Evolutionary conservation across 768 basidiomycete genomes (phyloP).

Genomic region (Pluteus cervinus): DNA sequence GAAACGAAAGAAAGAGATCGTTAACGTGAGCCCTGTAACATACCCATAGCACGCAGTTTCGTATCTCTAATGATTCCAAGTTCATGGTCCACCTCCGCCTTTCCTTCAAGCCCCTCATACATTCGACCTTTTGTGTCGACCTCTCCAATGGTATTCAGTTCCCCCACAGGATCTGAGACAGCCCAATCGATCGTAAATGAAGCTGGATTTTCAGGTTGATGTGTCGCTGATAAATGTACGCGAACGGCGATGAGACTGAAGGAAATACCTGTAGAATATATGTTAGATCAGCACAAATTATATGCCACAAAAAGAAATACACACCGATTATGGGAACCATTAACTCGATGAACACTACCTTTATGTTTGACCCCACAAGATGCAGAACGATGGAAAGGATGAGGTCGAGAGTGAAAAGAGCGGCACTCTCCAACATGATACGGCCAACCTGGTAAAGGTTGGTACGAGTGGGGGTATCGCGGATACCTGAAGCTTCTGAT

Average conservation of each 20-base stretch:
- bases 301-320: background rate
- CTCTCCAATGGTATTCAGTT: too few relatives aligned
- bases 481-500: constrained; percentile 11
- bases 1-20: too few relatives aligned
- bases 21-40: too few relatives aligned
- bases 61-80: too few relatives aligned
- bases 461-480: constrained; percentile 7
- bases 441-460: constrained; percentile 17
- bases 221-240: constrained; percentile 21
- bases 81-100: too few relatives aligned
- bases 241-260: constrained; percentile 24
- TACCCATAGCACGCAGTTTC: too few relatives aligned
- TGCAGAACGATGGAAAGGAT: constrained; percentile 21
- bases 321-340: constrained; percentile 24
- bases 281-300: background rate
- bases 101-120: too few relatives aligned
- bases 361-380: constrained; percentile 16
- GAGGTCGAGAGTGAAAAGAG: constrained; percentile 22
- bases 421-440: constrained; percentile 25
- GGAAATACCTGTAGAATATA: constrained; percentile 17
- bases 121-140: too few relatives aligned
- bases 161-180: too few relatives aligned
- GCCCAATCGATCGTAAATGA: too few relatives aligned
- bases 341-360: constrained; percentile 19
- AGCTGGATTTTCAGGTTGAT: too few relatives aligned